A percentile compares a stretch with the other conserved stretches of the same genome.
These are phyloP conservation scores for Discostella stelligeroides DNA, from an alignment of 108 stramenopile genomes.

Conservation along the genomic window DNA sequence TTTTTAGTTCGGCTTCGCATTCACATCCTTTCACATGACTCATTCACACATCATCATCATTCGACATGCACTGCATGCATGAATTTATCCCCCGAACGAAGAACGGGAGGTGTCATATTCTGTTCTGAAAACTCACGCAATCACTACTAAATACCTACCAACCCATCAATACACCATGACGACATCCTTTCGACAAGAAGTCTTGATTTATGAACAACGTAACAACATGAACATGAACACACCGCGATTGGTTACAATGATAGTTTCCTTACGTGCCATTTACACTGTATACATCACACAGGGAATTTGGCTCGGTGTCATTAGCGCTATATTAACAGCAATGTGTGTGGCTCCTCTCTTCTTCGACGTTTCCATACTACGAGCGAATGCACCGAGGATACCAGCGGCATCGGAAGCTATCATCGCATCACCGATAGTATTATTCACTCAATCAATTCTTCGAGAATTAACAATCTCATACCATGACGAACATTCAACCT, in stretches of 20 bases:
- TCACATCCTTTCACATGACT: too few species aligned
- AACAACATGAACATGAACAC: neutral
- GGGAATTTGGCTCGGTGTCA: constrained; percentile 18
- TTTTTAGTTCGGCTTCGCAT: too few species aligned
- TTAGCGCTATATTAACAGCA: constrained; percentile 14
- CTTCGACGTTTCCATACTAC: constrained; percentile 10
- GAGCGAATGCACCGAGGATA: neutral
- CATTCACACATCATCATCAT: too few species aligned
- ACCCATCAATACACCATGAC: too few species aligned
- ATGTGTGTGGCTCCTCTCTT: constrained; percentile 22
- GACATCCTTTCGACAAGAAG: neutral
- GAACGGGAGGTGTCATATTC: too few species aligned
- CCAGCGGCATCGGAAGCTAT: neutral
- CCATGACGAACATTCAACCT: constrained; percentile 8
- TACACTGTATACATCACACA: neutral
- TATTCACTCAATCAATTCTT: constrained; percentile 8
- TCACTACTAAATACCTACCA: too few species aligned
- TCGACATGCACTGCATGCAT: too few species aligned
- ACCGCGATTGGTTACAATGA: constrained; percentile 10
- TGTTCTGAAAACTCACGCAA: too few species aligned
- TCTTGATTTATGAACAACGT: neutral
- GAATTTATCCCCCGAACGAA: too few species aligned
- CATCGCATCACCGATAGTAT: neutral
- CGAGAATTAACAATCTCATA: constrained; percentile 13
- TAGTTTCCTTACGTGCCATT: constrained; percentile 6